A percentile compares a stretch with the other conserved stretches of the same genome.
These are phyloP conservation scores for Cymbidium sinense DNA, from an alignment of 106 monocot genomes.

Conservation along the genomic window DNA sequence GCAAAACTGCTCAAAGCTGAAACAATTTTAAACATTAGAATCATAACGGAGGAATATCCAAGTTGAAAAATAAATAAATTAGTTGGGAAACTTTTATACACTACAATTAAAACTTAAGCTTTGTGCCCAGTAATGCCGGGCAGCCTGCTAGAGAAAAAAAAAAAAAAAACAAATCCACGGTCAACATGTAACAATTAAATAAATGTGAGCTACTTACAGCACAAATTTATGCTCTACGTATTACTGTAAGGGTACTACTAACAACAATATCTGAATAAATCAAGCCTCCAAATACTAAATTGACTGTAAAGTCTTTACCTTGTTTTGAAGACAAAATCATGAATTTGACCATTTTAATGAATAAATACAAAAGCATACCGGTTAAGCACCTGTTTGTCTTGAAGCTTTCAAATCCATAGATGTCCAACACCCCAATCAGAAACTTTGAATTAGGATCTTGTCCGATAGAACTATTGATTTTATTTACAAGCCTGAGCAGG, in stretches of 20 bases:
- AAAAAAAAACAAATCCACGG: background rate
- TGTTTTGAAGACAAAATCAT: background rate
- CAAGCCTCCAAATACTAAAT: background rate
- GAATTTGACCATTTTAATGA: conserved; percentile 1
- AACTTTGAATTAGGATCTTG: conserved; percentile 47
- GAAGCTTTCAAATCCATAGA: conserved; percentile 70
- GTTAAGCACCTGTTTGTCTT: conserved; percentile 79
- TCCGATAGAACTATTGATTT: conserved; percentile 50
- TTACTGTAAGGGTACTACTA: background rate
- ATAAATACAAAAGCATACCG: conserved; percentile 40
- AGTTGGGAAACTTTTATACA: background rate
- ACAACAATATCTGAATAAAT: background rate
- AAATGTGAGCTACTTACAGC: background rate
- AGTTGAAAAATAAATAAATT: background rate
- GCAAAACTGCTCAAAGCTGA: conserved; percentile 60
- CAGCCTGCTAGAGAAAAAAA: background rate
- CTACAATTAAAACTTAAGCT: background rate
- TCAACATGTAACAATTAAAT: background rate
- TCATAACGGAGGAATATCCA: background rate
- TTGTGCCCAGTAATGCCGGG: background rate
- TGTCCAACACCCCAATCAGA: conserved; percentile 51
- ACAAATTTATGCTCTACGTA: background rate
- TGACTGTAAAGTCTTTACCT: background rate
- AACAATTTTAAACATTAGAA: conserved; percentile 8
- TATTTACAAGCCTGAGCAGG: conserved; percentile 47